Base-by-base conservation (phyloP, 108 stramenopile genomes). In the Fistulifera pelliculosa region DNA sequence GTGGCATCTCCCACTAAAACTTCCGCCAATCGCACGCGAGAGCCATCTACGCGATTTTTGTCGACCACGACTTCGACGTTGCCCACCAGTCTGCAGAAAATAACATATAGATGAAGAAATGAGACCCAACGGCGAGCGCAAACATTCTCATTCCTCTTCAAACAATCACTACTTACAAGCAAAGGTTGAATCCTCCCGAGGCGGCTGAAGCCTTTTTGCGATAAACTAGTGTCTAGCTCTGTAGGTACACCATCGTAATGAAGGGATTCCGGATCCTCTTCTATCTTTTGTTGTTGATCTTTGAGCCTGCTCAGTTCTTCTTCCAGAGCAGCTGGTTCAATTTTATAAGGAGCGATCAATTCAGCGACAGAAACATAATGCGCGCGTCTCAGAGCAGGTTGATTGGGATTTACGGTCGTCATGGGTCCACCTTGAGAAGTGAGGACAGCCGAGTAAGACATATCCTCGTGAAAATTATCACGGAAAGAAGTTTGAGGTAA, bases 141-240 rank as follows among this genome's bases (percentile, higher is more conserved):
- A 23, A 47, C 38, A 31, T 22, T 25, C 2, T n/a, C n/a, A n/a
- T n/a, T 49, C 16, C 19, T 19, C 15, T 21, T 45, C 44, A 11
- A 19, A 51, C 14, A 22, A 24, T 39, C 1, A 43, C 47, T 0
- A 85, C 87, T 79, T 70, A 88, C 83, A 85, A 63, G 48, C 83
- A 90, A 42, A 90, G 71, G 62, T 90, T 90, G 73, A 66, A 90
- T 8, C 87, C 87, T 47, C 80, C 79, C 80, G 63, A 22, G 83
- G 81, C 14, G 87, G 87, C 53, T 83, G 83, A 27, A 85, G 69
- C 40, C 83, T 53, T 79, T 76, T 28, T 83, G 81, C 22, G 67
- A 50, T n/a, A 38, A 49, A n/a, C 40, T 52, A 22, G 60, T 26
- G 16, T 45, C 61, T 18, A 57, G 41, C 25, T 60, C 58, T 35